Evolutionary conservation across 306 rosid species (phyloP).

Genomic region (Pyrus communis): DNA sequence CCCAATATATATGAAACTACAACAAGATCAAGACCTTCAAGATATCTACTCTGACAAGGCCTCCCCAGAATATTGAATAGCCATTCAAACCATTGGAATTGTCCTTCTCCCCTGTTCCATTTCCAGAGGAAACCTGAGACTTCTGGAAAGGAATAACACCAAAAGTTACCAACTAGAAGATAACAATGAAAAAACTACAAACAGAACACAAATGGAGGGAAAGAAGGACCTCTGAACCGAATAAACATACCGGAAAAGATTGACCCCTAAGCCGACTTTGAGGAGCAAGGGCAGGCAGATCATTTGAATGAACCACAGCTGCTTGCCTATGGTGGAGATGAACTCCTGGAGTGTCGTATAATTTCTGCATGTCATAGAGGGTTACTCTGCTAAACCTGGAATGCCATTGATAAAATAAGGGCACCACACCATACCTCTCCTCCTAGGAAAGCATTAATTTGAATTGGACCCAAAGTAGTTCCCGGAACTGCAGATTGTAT

Average conservation of each 20-base stretch:
- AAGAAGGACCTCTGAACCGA: constrained; percentile 57
- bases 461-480: constrained; percentile 93
- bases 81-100: constrained; percentile 44
- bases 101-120: constrained; percentile 23
- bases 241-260: constrained; percentile 58
- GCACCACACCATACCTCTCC: constrained; percentile 63
- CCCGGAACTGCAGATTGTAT: constrained; percentile 99
- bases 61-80: constrained; percentile 84
- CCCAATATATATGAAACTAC: not conserved
- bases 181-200: not conserved
- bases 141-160: constrained; percentile 27
- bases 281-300: constrained; percentile 87
- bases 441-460: constrained; percentile 82
- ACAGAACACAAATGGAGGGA: not conserved
- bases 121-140: constrained; percentile 25
- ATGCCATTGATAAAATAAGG: not conserved
- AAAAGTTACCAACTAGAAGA: constrained; percentile 10
- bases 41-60: constrained; percentile 90
- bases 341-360: constrained; percentile 93
- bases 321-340: constrained; percentile 97
- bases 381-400: not conserved
- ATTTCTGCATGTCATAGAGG: constrained; percentile 39
- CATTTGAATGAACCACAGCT: constrained; percentile 77
- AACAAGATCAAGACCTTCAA: constrained; percentile 49
- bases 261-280: constrained; percentile 83